Base-by-base conservation (phyloP, 257 asterid genomes). In the Lantana camara region DNA sequence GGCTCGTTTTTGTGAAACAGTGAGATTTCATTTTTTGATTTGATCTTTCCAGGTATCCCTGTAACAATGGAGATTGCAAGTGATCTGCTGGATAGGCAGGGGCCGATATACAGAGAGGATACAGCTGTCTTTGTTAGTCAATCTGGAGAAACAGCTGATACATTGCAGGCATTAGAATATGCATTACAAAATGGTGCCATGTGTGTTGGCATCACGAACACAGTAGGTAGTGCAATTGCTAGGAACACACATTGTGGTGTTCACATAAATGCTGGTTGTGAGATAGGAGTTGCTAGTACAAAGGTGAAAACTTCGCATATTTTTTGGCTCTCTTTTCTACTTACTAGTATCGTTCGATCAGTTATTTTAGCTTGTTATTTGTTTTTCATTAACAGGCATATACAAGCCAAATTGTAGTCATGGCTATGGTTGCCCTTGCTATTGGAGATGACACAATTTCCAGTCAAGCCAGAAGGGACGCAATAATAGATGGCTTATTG, bases 171-270 rank as follows among this genome's bases (percentile, higher is more conserved):
- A 22, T 77, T 93, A 59, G 92, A 93, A 60, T 93, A 93, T 84
- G 97, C 99, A 45, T 77, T 87, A 74, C 95, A 87, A 84, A 87
- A 93, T 21, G 97, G 95, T 23, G 97, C 99, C 9, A 67, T 93
- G 61, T 93, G 99, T 69, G 97, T 93, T 76, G 99, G 99, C 65
- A 93, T 93, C 75, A 93, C 99, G 9, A 93, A 93, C 57, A 93
- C 99, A 29, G 99, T 93, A 65, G 90, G 99, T 62, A 93, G 99
- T 83, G 99, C 97, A 60, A 92, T 93, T 73, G 99, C 99, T 64
- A 82, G 99, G 83, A 80, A 84, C 67, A 94, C 99, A 34, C 95
- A 94, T 63, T 94, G 97, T 27, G 97, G 99, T 57, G 89, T 93
- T 72, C 99, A 93, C 78, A 84, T 93, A 64, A 93, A 93, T 80